A percentile compares a stretch with the other conserved stretches of the same genome.
phyloP scores from a whole-genome alignment of 768 basidiomycete species.

The Suillus subalutaceus region DNA sequence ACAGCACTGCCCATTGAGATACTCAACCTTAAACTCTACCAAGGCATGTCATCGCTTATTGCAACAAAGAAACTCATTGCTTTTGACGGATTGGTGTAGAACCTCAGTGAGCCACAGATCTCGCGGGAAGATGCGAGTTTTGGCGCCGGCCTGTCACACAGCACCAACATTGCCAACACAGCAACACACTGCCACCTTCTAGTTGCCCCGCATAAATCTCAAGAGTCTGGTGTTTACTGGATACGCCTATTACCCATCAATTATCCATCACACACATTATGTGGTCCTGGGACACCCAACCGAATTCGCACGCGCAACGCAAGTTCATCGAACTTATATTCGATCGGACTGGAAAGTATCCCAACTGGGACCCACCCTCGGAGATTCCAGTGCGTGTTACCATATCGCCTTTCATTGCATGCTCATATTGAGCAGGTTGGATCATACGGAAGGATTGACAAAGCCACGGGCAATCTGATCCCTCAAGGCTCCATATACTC shows the following conservation, averaged over 20 bases:
- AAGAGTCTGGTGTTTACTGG: not conserved
- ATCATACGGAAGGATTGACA: not conserved
- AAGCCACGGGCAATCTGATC: not conserved
- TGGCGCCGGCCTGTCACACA: not conserved
- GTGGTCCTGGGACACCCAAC: not conserved
- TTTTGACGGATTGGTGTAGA: not conserved
- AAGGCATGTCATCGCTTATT: not conserved
- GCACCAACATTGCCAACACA: not conserved
- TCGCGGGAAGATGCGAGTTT: conserved; percentile 1
- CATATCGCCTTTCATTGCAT: too few relatives aligned
- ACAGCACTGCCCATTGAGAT: not conserved
- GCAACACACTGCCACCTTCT: not conserved
- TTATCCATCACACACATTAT: not conserved
- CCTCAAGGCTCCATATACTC: not conserved
- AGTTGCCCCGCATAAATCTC: not conserved
- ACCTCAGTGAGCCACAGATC: not conserved
- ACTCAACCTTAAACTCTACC: not conserved
- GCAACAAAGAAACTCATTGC: not conserved
- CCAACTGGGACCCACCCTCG: conserved; percentile 6
- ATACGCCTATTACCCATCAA: not conserved
- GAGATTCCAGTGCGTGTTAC: not conserved
- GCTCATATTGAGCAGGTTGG: not conserved
- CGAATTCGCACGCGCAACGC: not conserved
- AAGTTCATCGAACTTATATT: not conserved
- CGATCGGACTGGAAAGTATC: not conserved